Base-by-base conservation (phyloP, 2,329 filamentous ascomycete genomes). In the Aureobasidium namibiae region DNA sequence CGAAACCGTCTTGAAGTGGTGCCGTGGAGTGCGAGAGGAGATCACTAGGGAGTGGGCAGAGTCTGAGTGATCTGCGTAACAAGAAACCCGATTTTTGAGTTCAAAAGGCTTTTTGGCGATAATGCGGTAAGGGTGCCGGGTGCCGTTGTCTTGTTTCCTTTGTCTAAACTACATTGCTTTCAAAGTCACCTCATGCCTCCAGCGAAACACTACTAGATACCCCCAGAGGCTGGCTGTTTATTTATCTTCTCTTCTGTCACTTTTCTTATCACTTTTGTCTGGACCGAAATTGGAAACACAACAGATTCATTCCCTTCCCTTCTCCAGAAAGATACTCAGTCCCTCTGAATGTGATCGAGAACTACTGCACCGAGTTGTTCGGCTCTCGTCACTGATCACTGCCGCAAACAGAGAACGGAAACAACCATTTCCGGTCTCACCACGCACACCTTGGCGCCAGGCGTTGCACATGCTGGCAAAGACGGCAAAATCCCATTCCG, bases 1-100 rank as follows among this genome's bases (percentile, higher is more conserved):
- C 70, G 78, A 82, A 6, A 91, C 91, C 29, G 79, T 99, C 52
- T 80, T 90, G 69, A 79, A 83, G 68, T 99, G 94, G 94, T 91
- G 88, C 72, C 81, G 80, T 64, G 85, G 82, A 60, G 90, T 96
- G 8, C 81, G 94, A 34, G 85, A 89, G 70, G 92, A 97, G 76
- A 84, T 97, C 64, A 82, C 86, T 41, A 80, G 81, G 48, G 92
- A 96, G 67, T 87, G 83, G 81, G 78, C 76, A 68, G 56, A 53
- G 13, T 45, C 36, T 5, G 52, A 56, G 45, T 41, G 29, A 56
- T 54, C 50, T 54, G 33, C 52, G 16, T 34, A 26, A 36, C 29
- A 56, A 29, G 41, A 8, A 48, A 29, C 21, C 34, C 29, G 48
- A 21, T 38, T n/a, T 42, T 45, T 36, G 21, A 38, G 39, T 41